Evolutionary conservation across 2,329 filamentous ascomycete species (phyloP).

Genomic region (Coniochaeta hoffmannii): DNA sequence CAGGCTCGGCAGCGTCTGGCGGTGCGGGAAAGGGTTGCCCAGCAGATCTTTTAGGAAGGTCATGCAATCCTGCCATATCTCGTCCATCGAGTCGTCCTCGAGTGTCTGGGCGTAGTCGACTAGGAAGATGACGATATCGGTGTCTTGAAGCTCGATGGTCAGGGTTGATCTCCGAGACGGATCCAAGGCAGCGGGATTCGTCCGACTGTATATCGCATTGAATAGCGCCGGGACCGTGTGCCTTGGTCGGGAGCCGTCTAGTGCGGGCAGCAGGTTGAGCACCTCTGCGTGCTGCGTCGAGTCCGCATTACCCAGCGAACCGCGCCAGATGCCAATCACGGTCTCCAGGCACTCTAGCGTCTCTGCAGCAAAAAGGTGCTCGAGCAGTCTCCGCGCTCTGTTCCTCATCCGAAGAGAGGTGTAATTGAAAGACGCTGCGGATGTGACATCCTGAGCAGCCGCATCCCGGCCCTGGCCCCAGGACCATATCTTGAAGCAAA

Average conservation of each 20-base stretch:
- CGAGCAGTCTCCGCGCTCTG: constrained; percentile 75
- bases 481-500: constrained; percentile 91
- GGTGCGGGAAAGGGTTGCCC: constrained; percentile 88
- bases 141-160: constrained; percentile 75
- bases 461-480: constrained; percentile 68
- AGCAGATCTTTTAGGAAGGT: constrained; percentile 84
- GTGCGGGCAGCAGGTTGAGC: constrained; percentile 79
- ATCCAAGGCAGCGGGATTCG: constrained; percentile 75
- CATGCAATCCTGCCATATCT: constrained; percentile 95
- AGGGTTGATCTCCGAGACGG: constrained; percentile 76
- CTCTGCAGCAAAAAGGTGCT: constrained; percentile 89
- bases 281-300: constrained; percentile 54
- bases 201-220: constrained; percentile 92
- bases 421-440: constrained; percentile 77
- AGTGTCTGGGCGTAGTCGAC: constrained; percentile 84
- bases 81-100: constrained; percentile 95
- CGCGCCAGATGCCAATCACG: constrained; percentile 75
- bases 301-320: constrained; percentile 35
- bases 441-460: constrained; percentile 54
- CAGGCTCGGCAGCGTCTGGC: constrained; percentile 78
- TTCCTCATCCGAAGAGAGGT: constrained; percentile 89
- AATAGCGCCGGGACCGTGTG: constrained; percentile 91
- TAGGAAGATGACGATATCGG: constrained; percentile 79
- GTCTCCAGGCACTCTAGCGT: constrained; percentile 91
- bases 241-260: constrained; percentile 85